Evolutionary conservation across 2,329 filamentous ascomycete genomes (phyloP).

Genomic region (Aspergillus pseudotamarii): DNA sequence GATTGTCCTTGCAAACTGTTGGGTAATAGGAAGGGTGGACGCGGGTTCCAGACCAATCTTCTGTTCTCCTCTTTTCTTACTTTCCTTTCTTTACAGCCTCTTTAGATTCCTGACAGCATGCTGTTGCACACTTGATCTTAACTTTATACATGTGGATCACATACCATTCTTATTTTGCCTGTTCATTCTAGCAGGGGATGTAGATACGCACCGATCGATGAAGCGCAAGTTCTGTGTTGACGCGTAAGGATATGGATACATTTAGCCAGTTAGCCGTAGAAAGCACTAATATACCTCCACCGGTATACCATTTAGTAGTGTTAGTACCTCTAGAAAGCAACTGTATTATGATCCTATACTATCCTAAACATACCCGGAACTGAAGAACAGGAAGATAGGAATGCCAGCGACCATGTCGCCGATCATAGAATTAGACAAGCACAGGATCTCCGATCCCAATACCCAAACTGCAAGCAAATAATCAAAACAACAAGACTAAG

Average conservation of each 20-base stretch:
- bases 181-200: background rate
- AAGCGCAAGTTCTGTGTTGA: background rate
- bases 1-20: background rate
- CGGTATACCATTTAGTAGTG: accelerated
- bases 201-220: background rate
- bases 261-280: too few species aligned
- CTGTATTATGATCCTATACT: background rate
- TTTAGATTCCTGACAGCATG: background rate
- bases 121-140: background rate
- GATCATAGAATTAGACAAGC: too few species aligned
- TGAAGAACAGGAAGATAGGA: too few species aligned
- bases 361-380: background rate
- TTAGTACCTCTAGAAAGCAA: background rate
- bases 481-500: background rate
- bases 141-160: background rate
- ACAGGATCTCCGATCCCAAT: background rate
- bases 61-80: background rate
- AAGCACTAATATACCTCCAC: too few species aligned
- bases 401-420: too few species aligned
- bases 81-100: background rate
- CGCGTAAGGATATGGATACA: background rate
- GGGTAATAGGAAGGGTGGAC: background rate
- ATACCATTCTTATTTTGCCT: background rate
- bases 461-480: background rate
- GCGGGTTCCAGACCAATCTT: background rate